These are phyloP conservation scores for Pyracantha coccinea DNA, from an alignment of 331 rosid genomes.

Conservation along the genomic window DNA sequence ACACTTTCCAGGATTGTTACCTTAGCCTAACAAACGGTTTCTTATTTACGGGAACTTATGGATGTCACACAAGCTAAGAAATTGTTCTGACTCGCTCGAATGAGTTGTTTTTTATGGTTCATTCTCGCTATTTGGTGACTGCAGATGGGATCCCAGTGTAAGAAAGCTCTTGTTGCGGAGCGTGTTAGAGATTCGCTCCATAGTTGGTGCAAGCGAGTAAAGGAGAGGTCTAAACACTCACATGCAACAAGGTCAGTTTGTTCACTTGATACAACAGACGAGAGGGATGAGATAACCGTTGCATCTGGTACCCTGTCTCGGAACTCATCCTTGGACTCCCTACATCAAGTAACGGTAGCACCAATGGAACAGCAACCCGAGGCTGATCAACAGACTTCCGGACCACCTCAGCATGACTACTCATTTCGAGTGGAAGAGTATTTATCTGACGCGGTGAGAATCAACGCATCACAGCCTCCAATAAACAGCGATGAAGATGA, in stretches of 20 bases:
- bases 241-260: slow-evolving; percentile 70
- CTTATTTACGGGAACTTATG: not conserved
- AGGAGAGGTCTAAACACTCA: slow-evolving; percentile 65
- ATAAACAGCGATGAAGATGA: slow-evolving; percentile 21
- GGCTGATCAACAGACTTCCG: no score
- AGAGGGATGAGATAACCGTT: slow-evolving; percentile 71
- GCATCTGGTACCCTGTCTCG: slow-evolving; percentile 69
- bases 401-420: slow-evolving; percentile 10
- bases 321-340: slow-evolving; percentile 59
- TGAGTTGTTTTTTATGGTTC: not conserved
- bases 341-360: slow-evolving; percentile 62
- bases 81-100: no score
- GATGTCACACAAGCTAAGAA: not conserved
- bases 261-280: slow-evolving; percentile 72
- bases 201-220: slow-evolving; percentile 96
- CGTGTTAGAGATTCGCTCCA: slow-evolving; percentile 89
- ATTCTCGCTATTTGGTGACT: not conserved
- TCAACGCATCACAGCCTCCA: slow-evolving; percentile 15
- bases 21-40: not conserved
- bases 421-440: slow-evolving; percentile 35
- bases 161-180: slow-evolving; percentile 79
- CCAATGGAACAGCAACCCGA: no score
- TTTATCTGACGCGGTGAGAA: slow-evolving; percentile 29
- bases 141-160: slow-evolving; percentile 87
- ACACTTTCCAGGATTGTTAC: not conserved